Conservation (phyloP, 1,284 basidiomycete genomes). For the Puccinia triticina region DNA sequence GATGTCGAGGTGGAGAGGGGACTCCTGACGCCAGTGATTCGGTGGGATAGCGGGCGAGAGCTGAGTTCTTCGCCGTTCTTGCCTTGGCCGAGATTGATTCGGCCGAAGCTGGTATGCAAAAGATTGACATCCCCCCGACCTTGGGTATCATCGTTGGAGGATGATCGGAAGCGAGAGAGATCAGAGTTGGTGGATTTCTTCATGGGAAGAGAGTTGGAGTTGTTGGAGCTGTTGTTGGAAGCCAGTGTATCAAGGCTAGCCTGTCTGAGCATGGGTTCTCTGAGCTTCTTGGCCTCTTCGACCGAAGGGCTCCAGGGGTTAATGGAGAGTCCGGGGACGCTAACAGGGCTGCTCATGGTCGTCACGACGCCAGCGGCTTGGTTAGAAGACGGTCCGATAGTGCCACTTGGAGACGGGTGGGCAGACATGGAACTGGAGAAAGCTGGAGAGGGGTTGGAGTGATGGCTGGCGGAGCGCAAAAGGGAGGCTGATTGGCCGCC, state of each 20-base stretch:
- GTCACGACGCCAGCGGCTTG: constrained; percentile 17
- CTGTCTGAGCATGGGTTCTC: constrained; percentile 47
- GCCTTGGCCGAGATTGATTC: constrained; percentile 25
- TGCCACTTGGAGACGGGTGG: constrained; percentile 16
- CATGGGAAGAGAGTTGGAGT: constrained; percentile 8
- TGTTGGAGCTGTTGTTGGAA: constrained; percentile 24
- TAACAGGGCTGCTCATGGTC: constrained; percentile 35
- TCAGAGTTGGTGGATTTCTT: constrained; percentile 5
- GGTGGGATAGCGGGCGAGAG: constrained; percentile 24
- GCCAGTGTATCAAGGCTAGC: constrained; percentile 40
- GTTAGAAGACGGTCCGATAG: not conserved
- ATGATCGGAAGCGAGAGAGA: constrained; percentile 36
- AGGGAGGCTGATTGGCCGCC: constrained; percentile 8
- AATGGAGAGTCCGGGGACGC: constrained; percentile 30
- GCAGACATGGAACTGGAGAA: constrained; percentile 11
- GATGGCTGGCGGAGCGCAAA: constrained; percentile 32
- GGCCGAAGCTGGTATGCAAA: constrained; percentile 28
- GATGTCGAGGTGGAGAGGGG: constrained; percentile 50
- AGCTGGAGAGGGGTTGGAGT: constrained; percentile 27
- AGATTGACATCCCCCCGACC: not conserved
- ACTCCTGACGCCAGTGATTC: constrained; percentile 30
- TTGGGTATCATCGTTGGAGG: constrained; percentile 45
- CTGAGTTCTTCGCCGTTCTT: constrained; percentile 30
- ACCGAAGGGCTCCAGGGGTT: constrained; percentile 50
- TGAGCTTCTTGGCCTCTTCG: constrained; percentile 46